Evolutionary conservation across 2,329 filamentous ascomycete species (phyloP), one percentile per base, ranked within the genome.

Genomic region (Huntiella abstrusa): DNA sequence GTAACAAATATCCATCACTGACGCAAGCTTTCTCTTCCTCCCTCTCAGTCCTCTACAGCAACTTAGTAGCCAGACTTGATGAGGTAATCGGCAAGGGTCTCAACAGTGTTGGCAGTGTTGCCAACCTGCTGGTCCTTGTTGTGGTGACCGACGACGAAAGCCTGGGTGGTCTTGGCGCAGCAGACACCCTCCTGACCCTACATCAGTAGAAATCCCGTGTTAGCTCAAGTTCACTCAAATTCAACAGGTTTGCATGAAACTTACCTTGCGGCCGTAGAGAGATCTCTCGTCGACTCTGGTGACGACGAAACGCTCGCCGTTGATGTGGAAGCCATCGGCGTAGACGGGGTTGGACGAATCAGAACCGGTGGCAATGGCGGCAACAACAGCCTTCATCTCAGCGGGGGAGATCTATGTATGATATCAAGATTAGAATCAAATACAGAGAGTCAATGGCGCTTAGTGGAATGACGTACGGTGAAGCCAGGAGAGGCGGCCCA

Each of bases 131-230:
- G 67, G 52, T 62, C 61, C 62, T 93, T 84, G 54, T 70, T 71
- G 71, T 96, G 85, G 69, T 94, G 85, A 55, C 77, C 82, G 60
- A 98, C 66, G 60, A 98, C 75, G 61, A 96, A 78, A 55, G 86
- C 84, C 66, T 92, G 80, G 58, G 72, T 79, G 57, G 88, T 92
- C 71, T 92, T 93, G 64, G 79, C 78, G 56, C 91, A 75, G 59
- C 80, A 70, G 57, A 94, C 65, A 54, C 91, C 91, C 60, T 80
- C 75, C 60, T 80, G 83, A 56, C 83, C 85, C 70, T 74, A 53
- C 51, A 51, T 43, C 32, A 19, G 10, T 7, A n/a, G 10, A 34
- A 11, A 16, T 3, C 17, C 15, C 7, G 8, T 28, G 22, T 28
- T 28, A 28, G 22, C 22, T 10, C 22, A 40, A 49, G 11, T 46